Evolutionary conservation across 768 basidiomycete species (phyloP), one percentile per base, ranked within the genome.

Genomic region (Boletus rufocinnamomeus): DNA sequence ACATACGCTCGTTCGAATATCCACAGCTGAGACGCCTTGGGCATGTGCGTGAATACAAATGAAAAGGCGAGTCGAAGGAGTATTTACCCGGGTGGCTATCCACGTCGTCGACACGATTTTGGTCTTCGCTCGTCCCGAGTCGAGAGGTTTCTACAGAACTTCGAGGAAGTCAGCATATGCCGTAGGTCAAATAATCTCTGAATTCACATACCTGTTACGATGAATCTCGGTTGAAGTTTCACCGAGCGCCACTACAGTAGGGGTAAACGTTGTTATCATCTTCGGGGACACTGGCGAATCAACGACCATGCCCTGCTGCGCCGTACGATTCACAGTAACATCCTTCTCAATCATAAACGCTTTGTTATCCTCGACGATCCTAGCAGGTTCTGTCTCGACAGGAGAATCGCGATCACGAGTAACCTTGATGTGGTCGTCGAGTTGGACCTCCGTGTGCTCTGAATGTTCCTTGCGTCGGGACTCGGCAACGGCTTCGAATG

Each of bases 401-500:
- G 34, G 25, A 14, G 43, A 50, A 53, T 38, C 27, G 14, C 8
- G 45, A 46, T 21, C 37, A 19, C 6, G 34, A 17, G 4, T 6
- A 5, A 47, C 40, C 7, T n/a, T 14, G 37, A 28, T 30, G 10
- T 21, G 41, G 6, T 52, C 50, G 6, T 56, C 57, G 8, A 4
- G 25, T 52, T 54, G 50, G 19, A 35, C 56, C 14, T 30, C 25
- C 6, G 19, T 19, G 10, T n/a, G 58, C 28, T 59, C 32, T 2
- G 44, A 27, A 32, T 6, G 51, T 30, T 56, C 41, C 50, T 67
- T 47, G 17, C 47, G 50, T 35, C 38, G 56, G 6, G 37, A 43
- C 16, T 60, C 62, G 6, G 62, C 2, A 19, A 37, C 48, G 19
- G 60, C 60, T 45, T 65, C 68, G 2, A 50, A 43, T 0, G 58